A percentile compares a stretch with the other conserved stretches of the same genome.
Evolutionary conservation across 768 basidiomycete species (phyloP).

Genomic region (Boletus tomentosulus): DNA sequence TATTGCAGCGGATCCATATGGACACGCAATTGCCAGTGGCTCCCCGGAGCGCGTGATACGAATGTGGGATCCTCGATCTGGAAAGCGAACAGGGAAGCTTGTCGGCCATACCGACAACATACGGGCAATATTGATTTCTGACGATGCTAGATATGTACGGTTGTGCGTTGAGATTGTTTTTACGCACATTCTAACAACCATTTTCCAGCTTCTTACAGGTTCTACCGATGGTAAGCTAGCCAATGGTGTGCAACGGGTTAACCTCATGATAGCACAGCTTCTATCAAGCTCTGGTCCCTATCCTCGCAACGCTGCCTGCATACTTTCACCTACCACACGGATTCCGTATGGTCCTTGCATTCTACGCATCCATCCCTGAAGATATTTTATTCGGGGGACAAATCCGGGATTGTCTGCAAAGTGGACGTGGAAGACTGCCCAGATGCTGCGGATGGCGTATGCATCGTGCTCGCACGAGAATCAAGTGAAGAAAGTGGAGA

Average conservation of each 20-base stretch:
- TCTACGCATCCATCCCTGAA: constrained; percentile 84
- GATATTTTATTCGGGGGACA: constrained; percentile 93
- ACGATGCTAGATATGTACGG: constrained; percentile 87
- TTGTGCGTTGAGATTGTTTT: constrained; percentile 3
- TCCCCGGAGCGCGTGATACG: constrained; percentile 89
- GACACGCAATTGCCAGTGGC: constrained; percentile 80
- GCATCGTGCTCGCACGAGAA: constrained; percentile 76
- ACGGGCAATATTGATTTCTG: constrained; percentile 80
- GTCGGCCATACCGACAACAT: constrained; percentile 99
- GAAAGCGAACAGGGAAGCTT: constrained; percentile 76
- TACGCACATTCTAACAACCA: constrained; percentile 4
- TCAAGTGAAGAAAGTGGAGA: constrained; percentile 44
- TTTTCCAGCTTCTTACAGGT: constrained; percentile 66
- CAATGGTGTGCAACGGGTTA: neutral
- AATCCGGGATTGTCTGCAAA: constrained; percentile 82
- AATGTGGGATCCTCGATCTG: constrained; percentile 90
- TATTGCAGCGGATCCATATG: constrained; percentile 72
- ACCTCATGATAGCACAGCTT: constrained; percentile 40
- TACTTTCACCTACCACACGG: constrained; percentile 93
- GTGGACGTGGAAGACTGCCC: constrained; percentile 84
- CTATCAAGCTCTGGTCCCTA: constrained; percentile 94
- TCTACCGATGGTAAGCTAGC: constrained; percentile 60
- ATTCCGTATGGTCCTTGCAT: constrained; percentile 90
- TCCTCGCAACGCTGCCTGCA: constrained; percentile 85
- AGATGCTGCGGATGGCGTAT: constrained; percentile 86